A percentile compares a stretch with the other conserved stretches of the same genome.
Evolutionary conservation across 106 monocot genomes (phyloP).

Genomic region (Dendrobium officinale): DNA sequence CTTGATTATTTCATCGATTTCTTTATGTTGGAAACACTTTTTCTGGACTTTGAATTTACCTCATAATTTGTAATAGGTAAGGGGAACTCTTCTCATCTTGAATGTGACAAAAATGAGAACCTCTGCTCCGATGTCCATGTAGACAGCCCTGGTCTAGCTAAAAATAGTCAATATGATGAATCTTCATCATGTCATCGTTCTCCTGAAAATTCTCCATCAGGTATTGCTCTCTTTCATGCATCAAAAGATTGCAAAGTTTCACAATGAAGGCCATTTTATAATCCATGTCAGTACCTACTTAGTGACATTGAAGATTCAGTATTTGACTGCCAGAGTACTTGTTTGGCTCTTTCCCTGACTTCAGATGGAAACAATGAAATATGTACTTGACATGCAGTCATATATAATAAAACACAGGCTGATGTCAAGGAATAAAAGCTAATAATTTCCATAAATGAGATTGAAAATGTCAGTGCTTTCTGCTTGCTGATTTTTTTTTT

Average conservation of each 20-base stretch:
- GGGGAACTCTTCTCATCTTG: constrained; percentile 17
- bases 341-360: neutral
- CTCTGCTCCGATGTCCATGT: constrained; percentile 3
- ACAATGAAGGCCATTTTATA: neutral
- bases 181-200: constrained; percentile 13
- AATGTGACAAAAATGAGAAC: constrained; percentile 20
- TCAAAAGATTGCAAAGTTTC: neutral
- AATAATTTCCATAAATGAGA: neutral
- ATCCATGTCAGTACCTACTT: neutral
- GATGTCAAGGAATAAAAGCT: too few species aligned
- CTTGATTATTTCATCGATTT: neutral
- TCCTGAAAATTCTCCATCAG: constrained; percentile 33
- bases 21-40: neutral
- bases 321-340: neutral
- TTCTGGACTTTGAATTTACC: neutral
- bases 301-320: too few species aligned
- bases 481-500: too few species aligned
- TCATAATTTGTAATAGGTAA: constrained; percentile 30
- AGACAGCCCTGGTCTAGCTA: constrained; percentile 9
- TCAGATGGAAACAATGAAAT: neutral
- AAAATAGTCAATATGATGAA: constrained; percentile 16
- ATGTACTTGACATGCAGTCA: neutral
- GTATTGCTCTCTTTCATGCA: constrained; percentile 10
- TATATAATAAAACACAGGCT: neutral
- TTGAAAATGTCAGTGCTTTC: neutral